phyloP scores from a whole-genome alignment of 1,139 yeast species.

The Sugiyamaella neomexicana region DNA sequence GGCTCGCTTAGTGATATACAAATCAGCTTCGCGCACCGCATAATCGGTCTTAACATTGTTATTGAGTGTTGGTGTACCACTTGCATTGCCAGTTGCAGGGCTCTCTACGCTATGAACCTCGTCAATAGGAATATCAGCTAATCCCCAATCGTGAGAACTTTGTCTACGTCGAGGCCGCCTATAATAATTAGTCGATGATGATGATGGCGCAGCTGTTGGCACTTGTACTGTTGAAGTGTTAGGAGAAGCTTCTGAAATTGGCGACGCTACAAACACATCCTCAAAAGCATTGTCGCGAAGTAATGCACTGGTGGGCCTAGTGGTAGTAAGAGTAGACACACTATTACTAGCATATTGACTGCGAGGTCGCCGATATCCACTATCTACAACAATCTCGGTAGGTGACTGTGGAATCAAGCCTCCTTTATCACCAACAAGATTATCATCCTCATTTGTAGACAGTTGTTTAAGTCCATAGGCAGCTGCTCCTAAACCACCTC shows the following conservation, averaged over 20 bases:
- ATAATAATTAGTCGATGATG: conserved; percentile 28
- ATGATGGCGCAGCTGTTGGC: not conserved
- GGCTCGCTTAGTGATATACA: conserved; percentile 34
- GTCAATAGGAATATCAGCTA: conserved; percentile 13
- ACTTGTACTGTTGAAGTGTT: conserved; percentile 11
- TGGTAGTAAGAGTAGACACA: not conserved
- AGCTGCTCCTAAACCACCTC: not conserved
- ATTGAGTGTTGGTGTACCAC: not conserved
- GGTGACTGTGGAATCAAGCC: conserved; percentile 14
- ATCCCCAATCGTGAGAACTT: conserved; percentile 33
- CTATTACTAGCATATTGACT: conserved; percentile 11
- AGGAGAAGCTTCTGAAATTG: conserved; percentile 26
- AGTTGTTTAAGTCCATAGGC: conserved; percentile 14
- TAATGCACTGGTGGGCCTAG: conserved; percentile 1
- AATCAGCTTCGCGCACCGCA: conserved; percentile 42
- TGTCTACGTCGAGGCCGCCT: conserved; percentile 35
- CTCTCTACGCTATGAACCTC: conserved; percentile 15
- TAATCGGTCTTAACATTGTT: conserved; percentile 32
- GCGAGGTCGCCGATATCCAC: conserved; percentile 14
- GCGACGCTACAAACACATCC: conserved; percentile 29
- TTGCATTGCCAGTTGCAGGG: not conserved
- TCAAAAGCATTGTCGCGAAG: conserved; percentile 25
- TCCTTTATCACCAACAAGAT: conserved; percentile 2
- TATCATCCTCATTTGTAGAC: conserved; percentile 5
- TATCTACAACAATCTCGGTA: not conserved